A percentile compares a stretch with the other conserved stretches of the same genome.
phyloP scores from a whole-genome alignment of 139 green algal genomes.

The Chlorokybus atmophyticus region DNA sequence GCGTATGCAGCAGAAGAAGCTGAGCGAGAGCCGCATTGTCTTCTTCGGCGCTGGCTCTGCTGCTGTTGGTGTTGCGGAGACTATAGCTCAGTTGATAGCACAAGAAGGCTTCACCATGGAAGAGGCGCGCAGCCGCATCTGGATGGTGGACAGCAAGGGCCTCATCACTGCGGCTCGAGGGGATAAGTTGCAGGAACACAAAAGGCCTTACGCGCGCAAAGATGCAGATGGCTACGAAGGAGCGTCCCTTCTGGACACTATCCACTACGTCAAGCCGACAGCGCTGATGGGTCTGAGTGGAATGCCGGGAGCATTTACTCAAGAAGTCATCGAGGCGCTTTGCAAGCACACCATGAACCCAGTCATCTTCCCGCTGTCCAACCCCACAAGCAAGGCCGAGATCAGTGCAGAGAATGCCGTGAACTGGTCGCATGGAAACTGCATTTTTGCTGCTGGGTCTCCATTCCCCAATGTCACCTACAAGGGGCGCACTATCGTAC shows the following conservation, averaged over 20 bases:
- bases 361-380: constrained; percentile 84
- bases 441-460: constrained; percentile 68
- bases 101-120: constrained; percentile 28
- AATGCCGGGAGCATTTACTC: constrained; percentile 8
- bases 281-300: constrained; percentile 23
- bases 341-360: constrained; percentile 39
- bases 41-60: constrained; percentile 21
- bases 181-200: neutral
- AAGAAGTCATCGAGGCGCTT: constrained; percentile 15
- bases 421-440: constrained; percentile 39
- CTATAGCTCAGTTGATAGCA: constrained; percentile 38
- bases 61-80: constrained; percentile 56
- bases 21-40: neutral
- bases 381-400: constrained; percentile 74
- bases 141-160: constrained; percentile 10
- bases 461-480: constrained; percentile 49
- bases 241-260: neutral
- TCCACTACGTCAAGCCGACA: constrained; percentile 15
- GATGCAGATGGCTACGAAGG: neutral
- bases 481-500: neutral
- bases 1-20: neutral
- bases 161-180: constrained; percentile 1
- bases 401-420: constrained; percentile 44
- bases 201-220: neutral
- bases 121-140: constrained; percentile 12